These are phyloP conservation scores for Rhizopus stolonifer DNA, from an alignment of 371 early-diverging fungal species.

Conservation along the genomic window DNA sequence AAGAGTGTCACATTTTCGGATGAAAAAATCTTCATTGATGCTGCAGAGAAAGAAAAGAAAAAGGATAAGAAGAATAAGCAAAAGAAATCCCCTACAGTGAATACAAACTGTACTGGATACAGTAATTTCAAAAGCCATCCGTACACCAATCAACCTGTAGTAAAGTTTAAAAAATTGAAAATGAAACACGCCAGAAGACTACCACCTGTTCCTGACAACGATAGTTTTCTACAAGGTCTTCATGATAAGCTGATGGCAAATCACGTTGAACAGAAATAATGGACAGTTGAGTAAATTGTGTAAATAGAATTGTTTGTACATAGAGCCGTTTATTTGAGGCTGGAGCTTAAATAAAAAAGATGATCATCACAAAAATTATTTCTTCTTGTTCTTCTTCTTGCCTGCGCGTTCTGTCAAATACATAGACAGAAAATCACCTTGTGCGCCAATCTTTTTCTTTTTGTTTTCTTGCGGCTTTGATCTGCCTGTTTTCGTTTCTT, in stretches of 20 bases:
- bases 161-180: constrained; percentile 24
- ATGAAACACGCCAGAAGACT: constrained; percentile 18
- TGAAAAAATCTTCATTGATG: constrained; percentile 7
- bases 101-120: constrained; percentile 13
- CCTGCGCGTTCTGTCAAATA: constrained; percentile 52
- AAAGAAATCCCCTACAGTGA: constrained; percentile 13
- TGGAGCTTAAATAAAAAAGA: background rate
- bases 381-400: constrained; percentile 56
- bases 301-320: background rate
- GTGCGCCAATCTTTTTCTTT: constrained; percentile 29
- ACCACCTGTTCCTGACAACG: constrained; percentile 24
- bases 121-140: constrained; percentile 18
- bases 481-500: constrained; percentile 49
- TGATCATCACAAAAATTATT: constrained; percentile 22
- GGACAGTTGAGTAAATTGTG: no score
- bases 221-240: constrained; percentile 22
- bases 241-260: constrained; percentile 18
- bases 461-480: constrained; percentile 17
- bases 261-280: background rate
- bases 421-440: constrained; percentile 56
- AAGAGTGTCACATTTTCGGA: constrained; percentile 19
- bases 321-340: background rate
- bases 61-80: constrained; percentile 13
- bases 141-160: constrained; percentile 25
- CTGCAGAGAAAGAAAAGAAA: constrained; percentile 16